Evolutionary conservation across 129 eudicot genomes (phyloP).

Genomic region (Deinandra increscens): DNA sequence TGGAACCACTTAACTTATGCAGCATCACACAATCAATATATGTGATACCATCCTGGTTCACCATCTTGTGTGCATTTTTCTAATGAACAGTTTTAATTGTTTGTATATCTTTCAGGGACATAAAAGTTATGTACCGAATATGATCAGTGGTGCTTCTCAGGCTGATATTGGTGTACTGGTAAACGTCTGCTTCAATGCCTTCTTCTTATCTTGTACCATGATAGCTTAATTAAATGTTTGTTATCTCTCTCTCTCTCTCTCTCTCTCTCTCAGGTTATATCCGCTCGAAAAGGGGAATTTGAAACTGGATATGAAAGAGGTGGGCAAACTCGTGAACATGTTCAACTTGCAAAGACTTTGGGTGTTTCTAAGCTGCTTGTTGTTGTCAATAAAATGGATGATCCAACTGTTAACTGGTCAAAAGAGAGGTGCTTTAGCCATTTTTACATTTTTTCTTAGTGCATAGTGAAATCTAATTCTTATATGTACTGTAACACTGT

Average conservation of each 20-base stretch:
- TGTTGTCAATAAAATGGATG: constrained; percentile 98
- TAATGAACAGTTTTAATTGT: background rate
- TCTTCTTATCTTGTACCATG: background rate
- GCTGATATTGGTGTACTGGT: constrained; percentile 97
- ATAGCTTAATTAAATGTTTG: constrained; percentile 3
- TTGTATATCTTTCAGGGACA: constrained; percentile 65
- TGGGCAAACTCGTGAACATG: constrained; percentile 99
- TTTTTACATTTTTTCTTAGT: background rate
- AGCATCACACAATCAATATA: background rate
- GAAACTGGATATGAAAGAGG: constrained; percentile 99
- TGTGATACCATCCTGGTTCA: background rate
- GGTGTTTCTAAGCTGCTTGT: constrained; percentile 90
- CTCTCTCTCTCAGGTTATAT: constrained; percentile 59
- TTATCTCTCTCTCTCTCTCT: background rate
- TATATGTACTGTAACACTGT: background rate
- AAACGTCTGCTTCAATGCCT: constrained; percentile 18
- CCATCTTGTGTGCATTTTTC: background rate
- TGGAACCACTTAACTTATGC: background rate
- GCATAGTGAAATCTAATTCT: background rate
- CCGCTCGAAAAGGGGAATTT: constrained; percentile 99
- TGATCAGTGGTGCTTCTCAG: constrained; percentile 98
- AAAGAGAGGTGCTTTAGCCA: constrained; percentile 60
- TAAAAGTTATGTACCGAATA: constrained; percentile 95
- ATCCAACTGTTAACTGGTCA: constrained; percentile 88
- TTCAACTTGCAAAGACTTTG: constrained; percentile 91